Percentiles rank a stretch among this genome's conserved stretches.
These are phyloP conservation scores for Rhododendron griersonianum DNA, from an alignment of 148 eudicot species.

Conservation along the genomic window DNA sequence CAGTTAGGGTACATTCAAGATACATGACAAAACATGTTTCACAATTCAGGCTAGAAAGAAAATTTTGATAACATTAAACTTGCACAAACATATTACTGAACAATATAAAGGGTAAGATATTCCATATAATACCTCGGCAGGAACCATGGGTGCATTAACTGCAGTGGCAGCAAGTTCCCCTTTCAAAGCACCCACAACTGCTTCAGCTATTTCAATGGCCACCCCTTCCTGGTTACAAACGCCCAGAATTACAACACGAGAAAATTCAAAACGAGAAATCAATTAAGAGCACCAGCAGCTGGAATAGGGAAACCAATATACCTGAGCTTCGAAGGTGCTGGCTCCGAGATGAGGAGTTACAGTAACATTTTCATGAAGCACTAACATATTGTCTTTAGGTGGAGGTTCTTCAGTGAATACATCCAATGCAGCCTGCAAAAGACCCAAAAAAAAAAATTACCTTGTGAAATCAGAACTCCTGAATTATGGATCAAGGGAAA, in stretches of 20 bases:
- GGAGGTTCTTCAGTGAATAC: constrained; percentile 18
- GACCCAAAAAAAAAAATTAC: neutral
- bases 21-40: constrained; percentile 1
- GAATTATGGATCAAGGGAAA: neutral
- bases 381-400: constrained; percentile 11
- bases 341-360: constrained; percentile 21
- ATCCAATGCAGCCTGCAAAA: constrained; percentile 13
- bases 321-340: constrained; percentile 19
- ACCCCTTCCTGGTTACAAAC: constrained; percentile 10
- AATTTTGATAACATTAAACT: neutral
- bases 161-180: constrained; percentile 16
- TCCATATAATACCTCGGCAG: neutral
- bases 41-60: neutral
- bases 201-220: constrained; percentile 16
- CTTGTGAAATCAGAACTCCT: neutral
- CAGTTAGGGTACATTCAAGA: neutral
- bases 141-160: constrained; percentile 15
- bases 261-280: neutral
- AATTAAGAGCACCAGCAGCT: neutral
- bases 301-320: neutral
- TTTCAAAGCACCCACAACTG: constrained; percentile 11
- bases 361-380: constrained; percentile 5
- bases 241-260: neutral
- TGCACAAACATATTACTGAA: neutral
- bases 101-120: neutral